Evolutionary conservation across 345 rosid genomes (phyloP).

Genomic region (Ceriops decandra): DNA sequence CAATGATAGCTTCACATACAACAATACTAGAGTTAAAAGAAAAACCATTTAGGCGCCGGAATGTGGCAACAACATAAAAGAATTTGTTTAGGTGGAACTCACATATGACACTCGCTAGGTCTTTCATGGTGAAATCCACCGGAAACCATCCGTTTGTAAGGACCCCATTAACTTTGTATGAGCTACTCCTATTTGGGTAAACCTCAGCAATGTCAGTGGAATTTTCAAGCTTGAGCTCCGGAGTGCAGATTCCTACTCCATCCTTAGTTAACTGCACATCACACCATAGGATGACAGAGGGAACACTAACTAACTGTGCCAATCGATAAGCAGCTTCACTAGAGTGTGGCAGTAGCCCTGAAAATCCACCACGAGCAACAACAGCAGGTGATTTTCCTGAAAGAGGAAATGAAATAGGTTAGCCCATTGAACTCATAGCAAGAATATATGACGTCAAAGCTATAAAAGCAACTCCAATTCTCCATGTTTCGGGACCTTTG

Average conservation of each 20-base stretch:
- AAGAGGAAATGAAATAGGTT: not conserved
- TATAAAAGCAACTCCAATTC: not conserved
- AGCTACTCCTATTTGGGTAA: conserved; percentile 19
- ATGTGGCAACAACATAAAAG: not conserved
- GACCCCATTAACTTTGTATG: conserved; percentile 58
- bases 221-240: conserved; percentile 58
- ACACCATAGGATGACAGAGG: conserved; percentile 57
- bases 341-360: conserved; percentile 79
- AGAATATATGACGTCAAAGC: not conserved
- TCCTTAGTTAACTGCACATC: conserved; percentile 91
- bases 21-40: not conserved
- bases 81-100: conserved; percentile 28
- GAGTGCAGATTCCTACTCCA: conserved; percentile 63
- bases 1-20: not conserved
- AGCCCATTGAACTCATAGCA: not conserved
- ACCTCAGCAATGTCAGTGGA: conserved; percentile 20
- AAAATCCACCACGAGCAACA: conserved; percentile 88
- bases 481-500: too few species aligned
- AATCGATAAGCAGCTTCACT: conserved; percentile 48
- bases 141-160: conserved; percentile 59
- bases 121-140: conserved; percentile 52
- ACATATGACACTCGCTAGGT: conserved; percentile 38
- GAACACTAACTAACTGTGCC: conserved; percentile 25
- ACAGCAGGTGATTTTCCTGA: conserved; percentile 68
- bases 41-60: not conserved